Evolutionary conservation across 768 basidiomycete genomes (phyloP), one percentile per base, ranked within the genome.

Genomic region (Lentinula boryana): DNA sequence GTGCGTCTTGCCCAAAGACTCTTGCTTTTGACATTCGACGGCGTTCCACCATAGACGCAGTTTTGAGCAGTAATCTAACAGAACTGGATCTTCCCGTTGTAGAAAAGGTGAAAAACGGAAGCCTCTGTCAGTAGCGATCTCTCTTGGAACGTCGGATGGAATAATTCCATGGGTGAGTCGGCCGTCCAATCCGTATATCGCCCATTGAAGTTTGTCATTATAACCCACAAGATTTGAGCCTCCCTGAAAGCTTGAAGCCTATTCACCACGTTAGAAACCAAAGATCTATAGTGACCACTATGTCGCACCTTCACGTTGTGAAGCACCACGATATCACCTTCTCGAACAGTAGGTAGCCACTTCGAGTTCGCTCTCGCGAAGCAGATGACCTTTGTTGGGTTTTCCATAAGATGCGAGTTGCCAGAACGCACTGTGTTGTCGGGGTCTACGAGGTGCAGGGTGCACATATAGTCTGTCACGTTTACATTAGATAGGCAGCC

Each of bases 41-140:
- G 66, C 75, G n/a, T 68, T 67, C 83, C 83, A 84, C 84, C 84
- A 85, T 49, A 79, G 76, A 15, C 73, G 72, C 23, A 85, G 63
- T 62, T 70, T 65, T 21, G 68, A 63, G 62, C 81, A 84, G 63
- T 83, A 78, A 21, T 68, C 65, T 40, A 80, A 68, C 60, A 80
- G 81, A 31, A n/a, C 53, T 54, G 70, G 67, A 21, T 68, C 66
- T n/a, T 66, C 63, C 9, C 40, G 43, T 6, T 15, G 65, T 66
- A 5, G 81, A 76, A 13, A 74, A 61, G 67, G 75, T 80, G 62
- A 80, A 84, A 0, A 83, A 81, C 21, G 76, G 73, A 63, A 75
- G 80, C 53, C 33, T 40, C 50, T 52, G 50, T 52, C 50, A 5
- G 27, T 52, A 12, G 8, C 8, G 4, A n/a, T 52, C 5, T 54